Evolutionary conservation across 768 basidiomycete genomes (phyloP).

Genomic region (Trametes elegans): DNA sequence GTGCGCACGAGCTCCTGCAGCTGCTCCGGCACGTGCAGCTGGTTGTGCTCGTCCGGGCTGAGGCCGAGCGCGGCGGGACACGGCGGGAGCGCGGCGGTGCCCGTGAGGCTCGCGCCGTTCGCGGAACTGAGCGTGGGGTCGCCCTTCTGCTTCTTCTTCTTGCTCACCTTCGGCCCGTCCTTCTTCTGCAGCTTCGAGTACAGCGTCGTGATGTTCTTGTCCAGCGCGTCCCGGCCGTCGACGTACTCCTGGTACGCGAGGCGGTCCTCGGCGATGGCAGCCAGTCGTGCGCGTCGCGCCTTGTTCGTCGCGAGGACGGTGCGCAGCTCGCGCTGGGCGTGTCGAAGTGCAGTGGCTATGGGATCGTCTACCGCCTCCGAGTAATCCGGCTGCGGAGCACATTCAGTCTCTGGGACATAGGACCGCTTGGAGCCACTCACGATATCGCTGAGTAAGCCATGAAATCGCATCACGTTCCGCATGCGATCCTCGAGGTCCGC

Average conservation of each 20-base stretch:
- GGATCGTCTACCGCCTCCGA: slow-evolving; percentile 87
- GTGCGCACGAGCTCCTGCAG: slow-evolving; percentile 72
- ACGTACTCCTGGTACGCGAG: slow-evolving; percentile 92
- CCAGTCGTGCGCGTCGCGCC: slow-evolving; percentile 70
- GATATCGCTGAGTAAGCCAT: slow-evolving; percentile 65
- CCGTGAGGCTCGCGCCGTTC: slow-evolving; percentile 23
- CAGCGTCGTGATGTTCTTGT: slow-evolving; percentile 73
- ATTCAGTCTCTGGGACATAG: slow-evolving; percentile 18
- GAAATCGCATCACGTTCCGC: slow-evolving; percentile 72
- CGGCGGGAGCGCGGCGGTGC: slow-evolving; percentile 44
- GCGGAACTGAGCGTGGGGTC: slow-evolving; percentile 32
- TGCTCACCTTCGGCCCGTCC: slow-evolving; percentile 62
- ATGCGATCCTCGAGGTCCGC: slow-evolving; percentile 76
- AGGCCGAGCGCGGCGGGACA: slow-evolving; percentile 73
- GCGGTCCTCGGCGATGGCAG: slow-evolving; percentile 76
- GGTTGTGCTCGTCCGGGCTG: slow-evolving; percentile 63
- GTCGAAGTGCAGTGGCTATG: slow-evolving; percentile 84
- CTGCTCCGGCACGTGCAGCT: slow-evolving; percentile 62
- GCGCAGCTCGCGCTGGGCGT: slow-evolving; percentile 81
- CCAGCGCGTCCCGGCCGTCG: slow-evolving; percentile 79
- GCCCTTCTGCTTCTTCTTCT: slow-evolving; percentile 70
- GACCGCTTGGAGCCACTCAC: slow-evolving; percentile 46
- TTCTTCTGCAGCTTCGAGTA: slow-evolving; percentile 85
- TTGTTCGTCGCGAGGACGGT: slow-evolving; percentile 81
- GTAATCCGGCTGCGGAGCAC: slow-evolving; percentile 59